Evolutionary conservation across 2,329 filamentous ascomycete genomes (phyloP), one percentile per base, ranked within the genome.

Genomic region (Epichloe scottii): DNA sequence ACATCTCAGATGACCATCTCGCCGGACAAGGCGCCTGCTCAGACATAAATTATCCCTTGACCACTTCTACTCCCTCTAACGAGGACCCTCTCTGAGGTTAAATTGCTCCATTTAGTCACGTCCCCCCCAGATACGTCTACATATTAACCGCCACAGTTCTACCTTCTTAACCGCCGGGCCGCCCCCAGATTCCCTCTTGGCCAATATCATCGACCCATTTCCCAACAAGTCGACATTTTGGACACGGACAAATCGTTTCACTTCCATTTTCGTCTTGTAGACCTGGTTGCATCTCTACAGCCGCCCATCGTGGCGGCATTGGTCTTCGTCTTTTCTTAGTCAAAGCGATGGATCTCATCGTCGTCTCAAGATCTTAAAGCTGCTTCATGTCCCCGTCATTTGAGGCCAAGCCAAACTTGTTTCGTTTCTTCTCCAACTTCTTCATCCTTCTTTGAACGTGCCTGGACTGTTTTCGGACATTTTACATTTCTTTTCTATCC

Each of bases 161-260:
- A 19, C 23, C 46, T 45, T 26, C 47, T 47, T 58, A 58, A 46
- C 57, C 57, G 57, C 58, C 55, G 54, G 48, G 43, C 39, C 49
- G 48, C 38, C 34, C 26, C 47, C 38, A 41, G 41, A 51, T 47
- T 71, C 70, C 72, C 69, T 53, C 58, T 60, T 63, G 71, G 68
- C 76, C 76, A 79, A 77, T 78, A 70, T 73, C 68, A 67, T 66
- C 63, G 63, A 65, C 65, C 67, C 64, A 58, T 70, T 63, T 56
- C 55, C 60, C 55, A 57, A 59, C 63, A 59, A 66, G 68, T 65
- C 63, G 64, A 60, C 62, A 59, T 58, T 72, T 73, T 65, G 70
- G 73, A 78, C 65, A 78, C 75, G 71, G 65, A 55, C 64, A 63
- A 62, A 59, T 57, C 62, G 75, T 79, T 79, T 79, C 75, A 78